phyloP scores from a whole-genome alignment of 306 rosid genomes.

The Prunus davidiana region DNA sequence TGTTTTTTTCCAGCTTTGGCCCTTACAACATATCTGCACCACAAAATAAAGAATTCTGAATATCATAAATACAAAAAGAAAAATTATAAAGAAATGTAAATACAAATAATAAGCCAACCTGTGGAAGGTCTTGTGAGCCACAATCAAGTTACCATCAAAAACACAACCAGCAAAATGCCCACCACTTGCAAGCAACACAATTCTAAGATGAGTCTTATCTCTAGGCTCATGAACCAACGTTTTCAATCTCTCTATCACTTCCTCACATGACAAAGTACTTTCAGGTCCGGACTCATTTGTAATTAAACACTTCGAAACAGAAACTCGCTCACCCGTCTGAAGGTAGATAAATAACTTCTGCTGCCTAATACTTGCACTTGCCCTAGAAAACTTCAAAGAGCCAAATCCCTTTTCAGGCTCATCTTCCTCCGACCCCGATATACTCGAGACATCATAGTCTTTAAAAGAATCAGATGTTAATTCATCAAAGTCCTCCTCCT shows the following conservation, averaged over 20 bases:
- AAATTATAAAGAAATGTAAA: neutral
- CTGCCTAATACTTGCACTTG: slow-evolving; percentile 37
- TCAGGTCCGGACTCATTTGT: slow-evolving; percentile 53
- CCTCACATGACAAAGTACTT: slow-evolving; percentile 31
- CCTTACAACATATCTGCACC: slow-evolving; percentile 83
- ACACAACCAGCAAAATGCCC: slow-evolving; percentile 97
- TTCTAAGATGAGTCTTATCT: slow-evolving; percentile 57
- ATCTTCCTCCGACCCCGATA: slow-evolving; percentile 85
- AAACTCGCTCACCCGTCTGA: slow-evolving; percentile 62
- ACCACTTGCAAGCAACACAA: slow-evolving; percentile 84
- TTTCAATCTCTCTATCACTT: slow-evolving; percentile 55
- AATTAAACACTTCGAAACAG: slow-evolving; percentile 77
- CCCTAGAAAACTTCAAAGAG: slow-evolving; percentile 30
- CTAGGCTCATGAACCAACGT: slow-evolving; percentile 57
- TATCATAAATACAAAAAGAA: neutral
- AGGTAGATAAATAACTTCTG: slow-evolving; percentile 57
- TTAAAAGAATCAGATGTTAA: slow-evolving; percentile 78
- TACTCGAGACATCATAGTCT: slow-evolving; percentile 87
- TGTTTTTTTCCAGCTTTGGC: slow-evolving; percentile 94
- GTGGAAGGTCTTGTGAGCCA: slow-evolving; percentile 96
- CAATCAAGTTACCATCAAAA: slow-evolving; percentile 69
- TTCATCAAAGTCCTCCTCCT: slow-evolving; percentile 92
- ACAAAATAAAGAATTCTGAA: slow-evolving; percentile 3
- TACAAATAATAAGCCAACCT: slow-evolving; percentile 41
- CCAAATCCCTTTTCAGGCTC: slow-evolving; percentile 49